These are phyloP conservation scores for Vachellia pachyceras DNA, from an alignment of 306 rosid species.

Conservation along the genomic window DNA sequence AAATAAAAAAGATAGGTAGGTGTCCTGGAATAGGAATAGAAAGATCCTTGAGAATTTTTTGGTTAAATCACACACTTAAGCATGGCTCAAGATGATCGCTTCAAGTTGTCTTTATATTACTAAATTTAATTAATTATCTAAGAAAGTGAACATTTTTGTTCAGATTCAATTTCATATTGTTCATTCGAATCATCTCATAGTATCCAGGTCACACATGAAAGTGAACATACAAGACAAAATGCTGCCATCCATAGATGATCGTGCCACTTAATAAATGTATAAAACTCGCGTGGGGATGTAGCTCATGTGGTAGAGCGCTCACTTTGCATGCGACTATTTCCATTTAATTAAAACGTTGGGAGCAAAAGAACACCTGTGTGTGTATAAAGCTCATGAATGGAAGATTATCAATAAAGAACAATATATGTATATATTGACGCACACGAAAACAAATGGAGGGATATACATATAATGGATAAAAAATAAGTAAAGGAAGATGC, in stretches of 20 bases:
- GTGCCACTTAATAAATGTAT: too few species aligned
- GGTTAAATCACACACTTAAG: slow-evolving; percentile 29
- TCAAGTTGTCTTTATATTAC: slow-evolving; percentile 37
- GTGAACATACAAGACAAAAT: background rate
- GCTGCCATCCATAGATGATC: background rate
- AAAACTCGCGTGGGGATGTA: background rate
- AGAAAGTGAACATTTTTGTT: background rate
- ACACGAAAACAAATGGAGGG: background rate
- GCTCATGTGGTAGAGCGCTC: slow-evolving; percentile 55
- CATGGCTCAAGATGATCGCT: slow-evolving; percentile 19
- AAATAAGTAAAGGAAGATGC: background rate
- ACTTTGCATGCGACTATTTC: slow-evolving; percentile 36
- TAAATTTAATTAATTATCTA: background rate
- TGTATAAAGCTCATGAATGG: background rate
- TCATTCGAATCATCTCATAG: background rate
- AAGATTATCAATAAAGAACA: background rate
- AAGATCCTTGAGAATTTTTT: slow-evolving; percentile 35
- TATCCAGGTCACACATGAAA: background rate
- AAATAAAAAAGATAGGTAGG: background rate
- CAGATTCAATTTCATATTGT: background rate
- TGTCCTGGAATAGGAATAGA: slow-evolving; percentile 38
- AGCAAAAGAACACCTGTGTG: background rate
- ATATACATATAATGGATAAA: too few species aligned
- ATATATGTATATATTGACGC: background rate
- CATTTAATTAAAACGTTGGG: background rate